A percentile compares a stretch with the other conserved stretches of the same genome.
phyloP scores from a whole-genome alignment of 495 filamentous ascomycete species.

The Aspergillus ostianus region DNA sequence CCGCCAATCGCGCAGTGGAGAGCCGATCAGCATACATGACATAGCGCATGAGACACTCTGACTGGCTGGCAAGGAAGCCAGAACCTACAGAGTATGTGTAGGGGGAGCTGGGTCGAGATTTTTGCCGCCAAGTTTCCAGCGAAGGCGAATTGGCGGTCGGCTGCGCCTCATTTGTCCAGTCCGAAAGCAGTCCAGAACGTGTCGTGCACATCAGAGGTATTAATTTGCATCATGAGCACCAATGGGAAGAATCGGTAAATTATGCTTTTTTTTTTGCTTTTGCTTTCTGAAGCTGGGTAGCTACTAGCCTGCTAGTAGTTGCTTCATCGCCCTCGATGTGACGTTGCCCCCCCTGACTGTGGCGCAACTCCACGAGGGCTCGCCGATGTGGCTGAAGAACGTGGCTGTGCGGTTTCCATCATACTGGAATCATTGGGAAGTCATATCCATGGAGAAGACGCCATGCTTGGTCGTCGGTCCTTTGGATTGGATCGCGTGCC shows the following conservation, averaged over 20 bases:
- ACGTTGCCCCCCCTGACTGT: neutral
- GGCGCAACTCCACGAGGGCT: neutral
- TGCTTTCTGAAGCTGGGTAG: neutral
- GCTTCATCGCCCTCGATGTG: neutral
- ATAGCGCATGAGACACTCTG: neutral
- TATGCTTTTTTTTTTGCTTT: conserved; percentile 1
- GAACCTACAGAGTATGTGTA: neutral
- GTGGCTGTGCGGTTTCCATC: neutral
- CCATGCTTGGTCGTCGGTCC: neutral
- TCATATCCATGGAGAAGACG: neutral
- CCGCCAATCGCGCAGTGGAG: conserved; percentile 5
- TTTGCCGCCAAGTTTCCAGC: conserved; percentile 2
- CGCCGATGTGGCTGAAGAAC: neutral
- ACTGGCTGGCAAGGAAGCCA: neutral
- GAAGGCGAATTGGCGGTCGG: neutral
- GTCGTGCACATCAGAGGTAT: neutral
- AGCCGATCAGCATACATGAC: neutral
- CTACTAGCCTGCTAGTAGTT: too few species aligned
- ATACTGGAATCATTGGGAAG: neutral
- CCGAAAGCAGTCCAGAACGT: neutral
- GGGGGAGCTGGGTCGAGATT: neutral
- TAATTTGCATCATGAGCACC: neutral
- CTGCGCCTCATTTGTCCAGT: conserved; percentile 7
- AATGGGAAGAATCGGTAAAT: neutral
- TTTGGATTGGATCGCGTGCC: neutral